Evolutionary conservation across 108 stramenopile species (phyloP), one percentile per base, ranked within the genome.

Genomic region (Stephanodiscus triporus): DNA sequence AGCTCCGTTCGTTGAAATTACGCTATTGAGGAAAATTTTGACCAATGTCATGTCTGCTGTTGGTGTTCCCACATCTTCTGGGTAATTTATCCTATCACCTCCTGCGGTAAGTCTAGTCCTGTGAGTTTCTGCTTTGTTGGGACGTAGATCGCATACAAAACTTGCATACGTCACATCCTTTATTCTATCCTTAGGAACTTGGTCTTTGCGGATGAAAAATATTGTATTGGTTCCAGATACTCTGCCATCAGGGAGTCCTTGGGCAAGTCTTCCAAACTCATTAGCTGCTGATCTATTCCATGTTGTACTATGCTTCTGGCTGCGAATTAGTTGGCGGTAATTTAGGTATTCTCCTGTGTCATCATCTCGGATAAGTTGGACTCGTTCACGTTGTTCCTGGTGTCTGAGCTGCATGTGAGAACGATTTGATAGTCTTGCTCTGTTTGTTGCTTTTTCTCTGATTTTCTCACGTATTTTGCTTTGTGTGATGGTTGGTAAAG

Each of bases 81-180:
- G 32, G 5, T 34, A 34, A 34, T 34, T 34, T 34, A 34, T 34
- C 5, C 32, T 34, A 5, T 34, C 32, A 4, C 32, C 32, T 34
- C 32, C 32, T 34, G 32, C 32, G 4, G 32, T 34, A 5, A 34
- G 32, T 34, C 32, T 2, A 4, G 32, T 34, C 5, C 32, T 34
- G 2, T 34, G 4, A 4, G 2, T 34, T 5, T 34, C 32, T 34
- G 32, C 5, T 34, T 34, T 34, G 43, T 69, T 42, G 1, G 85
- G 84, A 54, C 51, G 19, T 6, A 55, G 23, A 57, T 54, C 42
- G 42, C 54, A 54, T 9, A 77, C 47, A 50, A 85, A 53, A 34
- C 54, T 34, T 43, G 26, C 67, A 56, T 81, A 81, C 37, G 81
- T 68, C 55, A 78, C 54, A 26, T 48, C 38, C 30, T 57, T 57